These are phyloP conservation scores for Plasmodium adleri DNA, from an alignment of 169 alveolate genomes.

Conservation along the genomic window DNA sequence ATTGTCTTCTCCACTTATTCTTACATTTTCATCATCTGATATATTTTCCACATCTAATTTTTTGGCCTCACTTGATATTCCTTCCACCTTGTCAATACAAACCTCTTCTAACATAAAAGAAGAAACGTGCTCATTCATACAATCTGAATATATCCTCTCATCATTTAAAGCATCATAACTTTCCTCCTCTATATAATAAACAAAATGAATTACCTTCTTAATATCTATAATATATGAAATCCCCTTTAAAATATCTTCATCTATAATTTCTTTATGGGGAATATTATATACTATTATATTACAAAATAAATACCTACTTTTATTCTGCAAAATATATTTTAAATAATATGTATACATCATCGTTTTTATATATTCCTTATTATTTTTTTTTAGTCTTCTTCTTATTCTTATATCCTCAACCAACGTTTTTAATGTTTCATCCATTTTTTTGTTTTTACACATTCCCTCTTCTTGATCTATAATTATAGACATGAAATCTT, in stretches of 20 bases:
- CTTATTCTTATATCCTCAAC: constrained; percentile 28
- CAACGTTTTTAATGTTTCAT: constrained; percentile 16
- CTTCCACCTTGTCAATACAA: neutral
- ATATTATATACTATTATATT: constrained; percentile 20
- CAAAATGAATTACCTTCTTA: constrained; percentile 32
- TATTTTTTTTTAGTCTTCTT: neutral
- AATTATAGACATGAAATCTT: constrained; percentile 2
- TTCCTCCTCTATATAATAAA: constrained; percentile 16
- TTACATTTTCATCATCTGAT: no score
- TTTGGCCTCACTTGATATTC: neutral
- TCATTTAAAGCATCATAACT: constrained; percentile 3
- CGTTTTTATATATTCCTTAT: no score
- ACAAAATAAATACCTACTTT: constrained; percentile 38
- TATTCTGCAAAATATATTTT: neutral
- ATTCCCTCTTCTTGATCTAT: no score
- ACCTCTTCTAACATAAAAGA: neutral
- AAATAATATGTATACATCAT: constrained; percentile 24
- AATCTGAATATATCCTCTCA: neutral
- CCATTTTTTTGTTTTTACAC: neutral
- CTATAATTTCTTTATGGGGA: neutral
- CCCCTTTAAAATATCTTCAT: neutral
- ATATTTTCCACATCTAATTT: neutral
- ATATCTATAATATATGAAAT: constrained; percentile 8
- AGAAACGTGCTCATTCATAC: neutral
- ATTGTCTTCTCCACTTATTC: neutral